Evolutionary conservation across 2,329 filamentous ascomycete species (phyloP).

Genomic region (Ilyonectria robusta): DNA sequence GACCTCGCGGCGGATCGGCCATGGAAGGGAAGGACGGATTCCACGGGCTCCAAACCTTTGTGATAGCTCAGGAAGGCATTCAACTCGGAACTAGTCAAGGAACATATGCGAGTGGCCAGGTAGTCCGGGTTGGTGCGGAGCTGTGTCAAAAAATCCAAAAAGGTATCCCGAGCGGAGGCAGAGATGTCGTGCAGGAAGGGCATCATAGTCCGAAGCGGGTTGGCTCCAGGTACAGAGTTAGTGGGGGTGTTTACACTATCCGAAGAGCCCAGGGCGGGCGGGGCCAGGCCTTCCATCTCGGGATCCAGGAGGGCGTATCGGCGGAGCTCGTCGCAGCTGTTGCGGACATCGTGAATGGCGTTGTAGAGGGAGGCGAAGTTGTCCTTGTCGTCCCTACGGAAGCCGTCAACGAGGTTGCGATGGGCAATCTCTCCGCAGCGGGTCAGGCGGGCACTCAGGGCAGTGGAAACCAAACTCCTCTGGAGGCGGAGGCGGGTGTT

Average conservation of each 20-base stretch:
- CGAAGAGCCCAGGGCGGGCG: constrained; percentile 59
- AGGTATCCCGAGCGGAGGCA: constrained; percentile 78
- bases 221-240: constrained; percentile 57
- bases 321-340: constrained; percentile 80
- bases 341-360: constrained; percentile 84
- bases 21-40: constrained; percentile 84
- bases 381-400: constrained; percentile 84
- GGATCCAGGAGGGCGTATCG: constrained; percentile 80
- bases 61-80: constrained; percentile 83
- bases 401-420: constrained; percentile 82
- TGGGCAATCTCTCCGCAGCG: constrained; percentile 82
- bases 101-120: constrained; percentile 84
- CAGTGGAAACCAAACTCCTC: constrained; percentile 80
- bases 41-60: constrained; percentile 83
- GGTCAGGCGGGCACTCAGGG: constrained; percentile 80
- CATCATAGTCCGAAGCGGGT: constrained; percentile 57
- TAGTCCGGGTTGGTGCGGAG: constrained; percentile 91
- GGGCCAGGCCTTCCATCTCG: constrained; percentile 73
- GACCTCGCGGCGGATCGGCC: constrained; percentile 63
- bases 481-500: constrained; percentile 82
- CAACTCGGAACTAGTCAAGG: constrained; percentile 82
- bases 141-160: constrained; percentile 84
- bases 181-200: constrained; percentile 83
- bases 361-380: constrained; percentile 81
- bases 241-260: constrained; percentile 65